These are phyloP conservation scores for Gymnopilus dilepis DNA, from an alignment of 768 basidiomycete species.

Conservation along the genomic window DNA sequence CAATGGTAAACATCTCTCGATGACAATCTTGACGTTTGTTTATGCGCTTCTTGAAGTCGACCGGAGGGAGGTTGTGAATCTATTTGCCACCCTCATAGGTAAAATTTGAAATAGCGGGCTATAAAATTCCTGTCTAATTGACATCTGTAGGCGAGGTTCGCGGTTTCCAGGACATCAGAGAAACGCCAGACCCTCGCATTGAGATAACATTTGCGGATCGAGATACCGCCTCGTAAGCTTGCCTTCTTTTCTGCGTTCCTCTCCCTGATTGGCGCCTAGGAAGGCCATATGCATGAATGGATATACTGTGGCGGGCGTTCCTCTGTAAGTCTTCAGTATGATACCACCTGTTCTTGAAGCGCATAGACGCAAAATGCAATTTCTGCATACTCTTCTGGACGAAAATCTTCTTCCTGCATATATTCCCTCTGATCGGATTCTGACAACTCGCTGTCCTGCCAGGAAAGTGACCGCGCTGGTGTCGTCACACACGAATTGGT, in stretches of 20 bases:
- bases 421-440: too few species aligned
- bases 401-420: not conserved
- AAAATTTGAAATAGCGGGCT: conserved; percentile 9
- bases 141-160: conserved; percentile 53
- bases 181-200: conserved; percentile 43
- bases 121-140: not conserved
- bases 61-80: conserved; percentile 52
- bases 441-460: conserved; percentile 5
- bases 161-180: conserved; percentile 46
- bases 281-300: conserved; percentile 73
- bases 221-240: conserved; percentile 62
- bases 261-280: conserved; percentile 36
- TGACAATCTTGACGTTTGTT: not conserved
- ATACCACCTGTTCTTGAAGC: not conserved
- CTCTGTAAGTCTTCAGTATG: conserved; percentile 50
- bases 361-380: not conserved
- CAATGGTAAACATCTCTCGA: conserved; percentile 34
- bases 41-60: conserved; percentile 18
- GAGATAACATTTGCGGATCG: conserved; percentile 59
- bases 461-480: conserved; percentile 46
- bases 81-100: conserved; percentile 68
- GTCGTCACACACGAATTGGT: conserved; percentile 27
- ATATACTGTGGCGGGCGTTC: conserved; percentile 57
- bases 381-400: too few species aligned
- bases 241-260: conserved; percentile 24